These are phyloP conservation scores for Chimonanthus praecox DNA, from an alignment of 164 flowering plant genomes.

Conservation along the genomic window DNA sequence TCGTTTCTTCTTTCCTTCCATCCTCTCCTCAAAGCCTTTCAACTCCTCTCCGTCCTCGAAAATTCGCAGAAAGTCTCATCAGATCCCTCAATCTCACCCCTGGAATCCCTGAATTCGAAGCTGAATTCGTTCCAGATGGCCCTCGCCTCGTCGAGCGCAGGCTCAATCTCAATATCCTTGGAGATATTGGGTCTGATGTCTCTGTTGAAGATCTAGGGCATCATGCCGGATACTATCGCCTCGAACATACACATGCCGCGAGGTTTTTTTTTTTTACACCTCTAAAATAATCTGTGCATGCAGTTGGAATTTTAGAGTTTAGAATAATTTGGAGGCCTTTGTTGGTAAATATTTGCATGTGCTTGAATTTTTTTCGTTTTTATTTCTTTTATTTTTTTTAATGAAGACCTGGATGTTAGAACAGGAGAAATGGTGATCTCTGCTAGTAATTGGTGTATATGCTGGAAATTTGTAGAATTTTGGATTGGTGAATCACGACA, in stretches of 20 bases:
- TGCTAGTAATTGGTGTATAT: not conserved
- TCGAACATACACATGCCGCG: conserved; percentile 32
- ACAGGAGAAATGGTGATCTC: not conserved
- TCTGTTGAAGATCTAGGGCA: conserved; percentile 37
- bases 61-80: conserved; percentile 11
- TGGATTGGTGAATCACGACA: not conserved
- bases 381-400: not conserved
- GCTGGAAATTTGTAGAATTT: not conserved
- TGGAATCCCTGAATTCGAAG: not conserved
- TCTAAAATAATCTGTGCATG: not conserved
- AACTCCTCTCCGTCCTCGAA: not conserved
- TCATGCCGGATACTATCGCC: conserved; percentile 44
- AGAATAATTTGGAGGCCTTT: not conserved
- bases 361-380: not conserved
- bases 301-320: not conserved
- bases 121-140: not conserved
- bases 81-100: conserved; percentile 11
- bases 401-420: not conserved
- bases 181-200: conserved; percentile 9
- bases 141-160: conserved; percentile 13
- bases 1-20: not conserved
- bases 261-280: conserved; percentile 15
- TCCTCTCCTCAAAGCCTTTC: not conserved
- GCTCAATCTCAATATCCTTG: conserved; percentile 5
- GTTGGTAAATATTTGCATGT: not conserved